These are phyloP conservation scores for Rhizoclosmatium globosum DNA, from an alignment of 192 early-diverging fungal species.

Conservation along the genomic window DNA sequence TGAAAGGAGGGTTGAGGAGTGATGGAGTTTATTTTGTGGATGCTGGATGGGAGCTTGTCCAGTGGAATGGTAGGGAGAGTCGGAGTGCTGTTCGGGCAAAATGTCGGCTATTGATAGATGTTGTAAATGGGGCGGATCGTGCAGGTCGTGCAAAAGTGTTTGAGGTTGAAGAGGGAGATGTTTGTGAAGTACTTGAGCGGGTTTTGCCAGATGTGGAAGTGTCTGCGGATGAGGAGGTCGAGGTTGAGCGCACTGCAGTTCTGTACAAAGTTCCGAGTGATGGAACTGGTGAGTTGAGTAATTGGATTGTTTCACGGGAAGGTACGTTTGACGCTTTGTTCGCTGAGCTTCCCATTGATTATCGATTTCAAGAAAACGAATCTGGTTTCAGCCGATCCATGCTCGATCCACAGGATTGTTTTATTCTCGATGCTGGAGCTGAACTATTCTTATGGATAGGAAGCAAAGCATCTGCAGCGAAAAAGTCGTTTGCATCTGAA, in stretches of 20 bases:
- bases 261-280: slow-evolving; percentile 11
- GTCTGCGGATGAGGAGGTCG: background rate
- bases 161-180: slow-evolving; percentile 47
- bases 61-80: slow-evolving; percentile 56
- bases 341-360: background rate
- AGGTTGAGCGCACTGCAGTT: background rate
- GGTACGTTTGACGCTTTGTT: slow-evolving; percentile 24
- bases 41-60: slow-evolving; percentile 47
- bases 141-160: slow-evolving; percentile 41
- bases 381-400: slow-evolving; percentile 14
- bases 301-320: slow-evolving; percentile 37
- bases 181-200: slow-evolving; percentile 9
- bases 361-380: background rate
- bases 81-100: slow-evolving; percentile 42
- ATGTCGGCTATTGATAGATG: slow-evolving; percentile 47
- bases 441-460: slow-evolving; percentile 64
- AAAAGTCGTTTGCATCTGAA: slow-evolving; percentile 46
- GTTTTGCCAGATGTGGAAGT: slow-evolving; percentile 5
- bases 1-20: slow-evolving; percentile 29
- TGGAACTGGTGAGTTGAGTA: background rate
- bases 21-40: slow-evolving; percentile 55
- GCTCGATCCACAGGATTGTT: slow-evolving; percentile 49
- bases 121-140: slow-evolving; percentile 50
- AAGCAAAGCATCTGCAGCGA: slow-evolving; percentile 16
- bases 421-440: slow-evolving; percentile 55